Base-by-base conservation (phyloP, 352 stramenopile genomes). In the Globisporangium polare region DNA sequence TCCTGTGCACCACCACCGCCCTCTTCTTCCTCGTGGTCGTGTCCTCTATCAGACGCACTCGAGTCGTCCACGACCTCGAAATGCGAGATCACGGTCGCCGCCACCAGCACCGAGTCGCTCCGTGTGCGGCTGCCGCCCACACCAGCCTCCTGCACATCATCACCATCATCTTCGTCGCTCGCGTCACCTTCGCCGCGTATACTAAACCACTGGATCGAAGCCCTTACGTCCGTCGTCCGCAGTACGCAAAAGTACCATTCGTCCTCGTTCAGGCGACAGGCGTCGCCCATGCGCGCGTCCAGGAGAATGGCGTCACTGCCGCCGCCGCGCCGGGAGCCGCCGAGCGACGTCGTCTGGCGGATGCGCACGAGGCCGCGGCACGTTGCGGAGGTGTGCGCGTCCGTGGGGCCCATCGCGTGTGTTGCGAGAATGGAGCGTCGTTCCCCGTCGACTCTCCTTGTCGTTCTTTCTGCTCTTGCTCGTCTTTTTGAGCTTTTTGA, bases 231-330 rank as follows among this genome's bases (percentile, higher is more conserved):
- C n/a, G 63, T 50, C 12, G 33, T 52, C 2, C 65, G 47, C 41
- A 46, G 12, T 46, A 77, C 63, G 59, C 74, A 83, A 37, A 82
- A 75, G 62, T 86, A 83, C 77, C 77, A 86, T 45, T 74, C 58
- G 31, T 77, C 73, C 42, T 83, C 74, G 12, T 54, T 68, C 41
- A 86, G 43, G 2, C 64, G 62, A 5, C 49, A 53, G 1, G 46
- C 42, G 18, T 65, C 65, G 45, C 50, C 63, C 29, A 55, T 45
- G 15, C 63, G 65, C 4, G 53, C 45, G 9, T 62, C 60, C n/a
- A 66, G 60, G 33, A 66, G 35, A 13, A 43, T 41, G 8, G 43
- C 53, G 53, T 6, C 33, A 17, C 10, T n/a, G 24, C 6, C 31
- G 17, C 9, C 43, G 24, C 43, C 52, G 13, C 42, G 46, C 53